Conservation (phyloP, 495 filamentous ascomycete species). For the Aspergillus panamensis region DNA sequence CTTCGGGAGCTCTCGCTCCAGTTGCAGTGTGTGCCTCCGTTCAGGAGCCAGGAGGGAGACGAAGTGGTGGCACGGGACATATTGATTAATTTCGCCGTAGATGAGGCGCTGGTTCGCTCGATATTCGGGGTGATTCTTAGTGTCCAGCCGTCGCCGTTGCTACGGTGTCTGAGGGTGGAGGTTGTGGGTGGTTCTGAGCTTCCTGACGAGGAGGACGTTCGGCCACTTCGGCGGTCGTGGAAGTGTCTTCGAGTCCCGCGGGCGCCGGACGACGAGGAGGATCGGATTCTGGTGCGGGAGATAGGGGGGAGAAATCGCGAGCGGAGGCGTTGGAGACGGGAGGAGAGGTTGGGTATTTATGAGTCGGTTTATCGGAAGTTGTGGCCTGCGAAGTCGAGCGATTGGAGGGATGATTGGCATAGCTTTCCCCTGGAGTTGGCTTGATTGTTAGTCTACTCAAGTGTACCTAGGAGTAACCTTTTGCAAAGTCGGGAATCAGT, state of each 20-base stretch:
- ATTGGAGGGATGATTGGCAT: neutral
- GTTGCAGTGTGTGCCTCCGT: neutral
- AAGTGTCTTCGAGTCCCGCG: neutral
- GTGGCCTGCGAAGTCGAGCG: neutral
- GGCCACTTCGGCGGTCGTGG: neutral
- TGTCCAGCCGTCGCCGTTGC: neutral
- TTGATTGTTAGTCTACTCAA: too few relatives aligned
- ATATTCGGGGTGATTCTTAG: neutral
- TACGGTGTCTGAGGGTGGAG: neutral
- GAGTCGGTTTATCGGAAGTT: neutral
- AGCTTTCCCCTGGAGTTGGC: constrained; percentile 4
- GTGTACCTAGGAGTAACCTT: too few relatives aligned
- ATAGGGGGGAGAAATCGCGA: neutral
- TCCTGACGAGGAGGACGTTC: neutral
- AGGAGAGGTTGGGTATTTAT: neutral
- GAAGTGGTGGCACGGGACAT: neutral
- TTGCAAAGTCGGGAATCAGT: too few relatives aligned
- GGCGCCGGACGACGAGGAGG: too few relatives aligned
- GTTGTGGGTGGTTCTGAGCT: neutral
- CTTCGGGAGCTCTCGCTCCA: neutral
- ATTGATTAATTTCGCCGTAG: neutral
- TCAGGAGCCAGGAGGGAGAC: neutral
- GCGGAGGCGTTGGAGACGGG: neutral
- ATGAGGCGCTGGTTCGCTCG: neutral
- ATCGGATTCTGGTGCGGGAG: neutral